Evolutionary conservation across 805 yeast species (phyloP), one percentile per base, ranked within the genome.

Genomic region (Cephaloascus fragrans): DNA sequence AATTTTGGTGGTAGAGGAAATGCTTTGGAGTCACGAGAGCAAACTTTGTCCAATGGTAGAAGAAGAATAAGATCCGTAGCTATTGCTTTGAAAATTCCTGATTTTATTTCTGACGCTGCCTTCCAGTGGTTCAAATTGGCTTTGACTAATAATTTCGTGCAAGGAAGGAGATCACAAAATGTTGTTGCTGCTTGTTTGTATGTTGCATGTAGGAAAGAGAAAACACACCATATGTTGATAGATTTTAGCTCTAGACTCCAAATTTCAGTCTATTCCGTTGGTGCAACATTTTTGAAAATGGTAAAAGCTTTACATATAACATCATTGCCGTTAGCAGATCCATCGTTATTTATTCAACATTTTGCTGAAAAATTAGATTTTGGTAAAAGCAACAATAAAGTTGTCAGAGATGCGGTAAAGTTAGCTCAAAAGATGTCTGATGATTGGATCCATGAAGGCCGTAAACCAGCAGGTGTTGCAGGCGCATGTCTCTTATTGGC

Each of bases 401-500:
- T 93, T 12, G 80, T 85, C 35, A 75, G 73, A 43, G 99, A 93
- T 57, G 97, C 98, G 0, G 80, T 80, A 4, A 76, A 80, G 49
- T 62, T 93, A 18, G 95, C 96, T 0, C 85, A 78, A 53, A 70
- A 96, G 47, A 93, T 93, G 99, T 71, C 89, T 12, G 75, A 78
- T 34, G 97, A 93, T 53, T 93, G 97, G 97, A 83, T 93, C 48
- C 85, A 81, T 55, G 95, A 87, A 60, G 99, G 99, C 19, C 74
- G 99, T 54, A 71, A 97, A 45, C 98, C 99, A 0, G 97, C 98
- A 0, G 98, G 99, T 51, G 77, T 93, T 39, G 98, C 98, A 0
- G 99, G 97, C 18, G 98, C 98, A 0, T 88, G 97, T 59, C 68
- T 93, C 2, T 56, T 94, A 35, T 62, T 93, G 37, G 98, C 99